phyloP scores from a whole-genome alignment of 228 moss, liverwort and hornwort species.

The Sphagnum fallax region DNA sequence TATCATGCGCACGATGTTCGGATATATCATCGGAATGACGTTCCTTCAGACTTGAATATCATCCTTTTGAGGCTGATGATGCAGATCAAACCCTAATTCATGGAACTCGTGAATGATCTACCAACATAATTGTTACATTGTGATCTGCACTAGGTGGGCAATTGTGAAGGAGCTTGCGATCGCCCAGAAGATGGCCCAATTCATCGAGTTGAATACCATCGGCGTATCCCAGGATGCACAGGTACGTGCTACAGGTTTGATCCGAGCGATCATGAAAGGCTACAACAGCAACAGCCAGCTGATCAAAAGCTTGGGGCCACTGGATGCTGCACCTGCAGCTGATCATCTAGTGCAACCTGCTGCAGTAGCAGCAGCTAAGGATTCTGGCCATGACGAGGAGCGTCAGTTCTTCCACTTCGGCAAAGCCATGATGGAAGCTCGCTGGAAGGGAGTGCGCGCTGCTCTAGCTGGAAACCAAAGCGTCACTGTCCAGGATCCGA shows the following conservation, averaged over 20 bases:
- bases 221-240: conserved; percentile 27
- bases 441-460: conserved; percentile 18
- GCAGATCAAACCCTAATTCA: too few relatives aligned
- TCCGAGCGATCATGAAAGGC: conserved; percentile 10
- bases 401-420: conserved; percentile 20
- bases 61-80: too few relatives aligned
- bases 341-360: background rate
- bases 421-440: conserved; percentile 15
- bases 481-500: conserved; percentile 8
- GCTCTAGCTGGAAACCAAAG: conserved; percentile 12
- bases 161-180: conserved; percentile 25
- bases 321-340: background rate
- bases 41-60: too few relatives aligned
- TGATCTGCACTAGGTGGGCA: conserved; percentile 26
- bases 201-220: conserved; percentile 7
- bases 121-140: too few relatives aligned
- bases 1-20: too few relatives aligned
- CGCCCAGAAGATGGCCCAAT: conserved; percentile 22
- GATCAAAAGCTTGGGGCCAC: too few relatives aligned
- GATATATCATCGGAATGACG: too few relatives aligned
- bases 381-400: too few relatives aligned
- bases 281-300: background rate
- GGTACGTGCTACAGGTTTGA: conserved; percentile 13
- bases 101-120: too few relatives aligned
- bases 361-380: too few relatives aligned